phyloP scores from a whole-genome alignment of 2,329 filamentous ascomycete genomes.

The Monilinia laxa region DNA sequence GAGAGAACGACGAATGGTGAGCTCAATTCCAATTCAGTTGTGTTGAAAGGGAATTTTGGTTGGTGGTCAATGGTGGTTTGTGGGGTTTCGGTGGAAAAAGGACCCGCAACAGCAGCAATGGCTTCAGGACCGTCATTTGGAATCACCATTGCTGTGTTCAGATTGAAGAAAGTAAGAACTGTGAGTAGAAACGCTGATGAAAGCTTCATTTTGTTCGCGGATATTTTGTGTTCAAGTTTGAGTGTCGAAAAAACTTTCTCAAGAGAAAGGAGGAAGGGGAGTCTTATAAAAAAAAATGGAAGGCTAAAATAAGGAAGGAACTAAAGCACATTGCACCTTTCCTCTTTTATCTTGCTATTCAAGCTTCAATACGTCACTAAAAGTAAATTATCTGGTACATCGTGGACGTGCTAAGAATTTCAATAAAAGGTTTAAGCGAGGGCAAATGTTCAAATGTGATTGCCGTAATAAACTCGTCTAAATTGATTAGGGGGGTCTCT shows the following conservation, averaged over 20 bases:
- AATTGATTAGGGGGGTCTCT: neutral
- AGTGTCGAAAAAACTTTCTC: too few relatives aligned
- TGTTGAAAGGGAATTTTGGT: neutral
- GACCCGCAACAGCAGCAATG: neutral
- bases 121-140: neutral
- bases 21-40: neutral
- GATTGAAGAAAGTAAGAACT: neutral
- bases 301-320: too few relatives aligned
- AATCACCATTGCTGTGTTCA: neutral
- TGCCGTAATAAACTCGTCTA: neutral
- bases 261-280: too few relatives aligned
- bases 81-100: neutral
- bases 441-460: neutral
- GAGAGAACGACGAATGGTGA: neutral
- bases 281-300: too few relatives aligned
- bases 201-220: neutral
- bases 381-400: neutral
- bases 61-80: neutral
- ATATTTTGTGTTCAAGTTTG: neutral
- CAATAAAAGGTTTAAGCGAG: neutral
- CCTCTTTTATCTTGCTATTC: too few relatives aligned
- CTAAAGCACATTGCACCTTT: too few relatives aligned
- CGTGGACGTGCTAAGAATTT: neutral
- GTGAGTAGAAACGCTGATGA: neutral
- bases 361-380: too few relatives aligned